Base-by-base conservation (phyloP, 2,329 filamentous ascomycete species). In the Xylariaceae sp. region DNA sequence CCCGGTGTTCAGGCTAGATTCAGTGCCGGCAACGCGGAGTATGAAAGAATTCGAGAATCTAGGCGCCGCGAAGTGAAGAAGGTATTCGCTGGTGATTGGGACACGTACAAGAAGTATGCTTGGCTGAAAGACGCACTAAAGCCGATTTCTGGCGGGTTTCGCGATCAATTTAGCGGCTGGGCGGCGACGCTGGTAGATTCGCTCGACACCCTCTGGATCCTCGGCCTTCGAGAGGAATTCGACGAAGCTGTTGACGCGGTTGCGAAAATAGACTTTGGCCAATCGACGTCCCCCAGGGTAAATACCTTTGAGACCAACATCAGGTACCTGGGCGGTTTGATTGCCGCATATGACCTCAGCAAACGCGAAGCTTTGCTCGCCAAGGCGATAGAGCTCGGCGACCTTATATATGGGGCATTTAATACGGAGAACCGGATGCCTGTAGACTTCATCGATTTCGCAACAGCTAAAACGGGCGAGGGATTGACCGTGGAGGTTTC, bases 151-250 rank as follows among this genome's bases (percentile, higher is more conserved):
- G 77, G 76, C 43, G 68, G 71, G 9, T 76, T 65, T 40, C 72
- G 69, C n/a, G 76, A 80, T 53, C 69, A 71, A n/a, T 82, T 82
- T 63, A 76, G 75, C 4, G 77, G 77, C 28, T 83, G 82, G 74
- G 78, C 75, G 12, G 82, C 81, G 8, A 83, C 80, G 2, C 67
- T 84, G 34, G 78, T 84, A 5, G 82, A 84, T 65, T 71, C 78
- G 0, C 71, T 84, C 16, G 81, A 83, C 60, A 79, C 75, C 11
- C 71, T 83, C 2, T 75, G 75, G 71, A 82, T 84, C 16, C 77
- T 83, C 75, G 79, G 76, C 1, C 60, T 83, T 23, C 71, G 77
- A 4, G 71, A 77, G 0, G 80, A 83, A 53, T 82, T 83, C 50
- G 73, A 78, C 46, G 68, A 76, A 55, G 80, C 80, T 1, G 74